Evolutionary conservation across 805 yeast species (phyloP).

Genomic region (Saturnispora dispora): DNA sequence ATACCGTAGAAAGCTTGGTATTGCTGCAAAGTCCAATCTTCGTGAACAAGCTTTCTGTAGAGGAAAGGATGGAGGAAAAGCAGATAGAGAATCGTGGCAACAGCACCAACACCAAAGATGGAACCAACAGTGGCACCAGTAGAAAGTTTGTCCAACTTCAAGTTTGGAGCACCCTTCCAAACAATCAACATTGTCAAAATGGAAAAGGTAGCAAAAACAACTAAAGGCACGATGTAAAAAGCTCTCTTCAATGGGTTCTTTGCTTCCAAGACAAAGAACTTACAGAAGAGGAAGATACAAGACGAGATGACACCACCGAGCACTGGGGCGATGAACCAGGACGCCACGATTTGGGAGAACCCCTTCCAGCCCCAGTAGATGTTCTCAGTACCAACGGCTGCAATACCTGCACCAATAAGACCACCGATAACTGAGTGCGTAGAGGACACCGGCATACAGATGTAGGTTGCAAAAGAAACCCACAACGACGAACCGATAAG

Average conservation of each 20-base stretch:
- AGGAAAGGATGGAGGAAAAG: slow-evolving; percentile 53
- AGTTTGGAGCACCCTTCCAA: slow-evolving; percentile 72
- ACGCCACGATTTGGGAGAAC: slow-evolving; percentile 62
- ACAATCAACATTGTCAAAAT: slow-evolving; percentile 68
- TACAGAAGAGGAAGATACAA: slow-evolving; percentile 48
- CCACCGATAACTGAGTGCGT: slow-evolving; percentile 76
- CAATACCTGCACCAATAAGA: slow-evolving; percentile 65
- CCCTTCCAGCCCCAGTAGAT: slow-evolving; percentile 73
- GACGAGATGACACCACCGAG: slow-evolving; percentile 59
- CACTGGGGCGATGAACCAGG: slow-evolving; percentile 73
- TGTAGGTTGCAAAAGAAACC: slow-evolving; percentile 55
- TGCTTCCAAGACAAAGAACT: slow-evolving; percentile 52
- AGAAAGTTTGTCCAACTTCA: slow-evolving; percentile 45
- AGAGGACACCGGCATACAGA: slow-evolving; percentile 75
- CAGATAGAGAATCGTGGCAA: slow-evolving; percentile 42
- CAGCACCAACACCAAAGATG: slow-evolving; percentile 56
- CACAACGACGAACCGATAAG: slow-evolving; percentile 63
- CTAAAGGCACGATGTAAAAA: slow-evolving; percentile 46
- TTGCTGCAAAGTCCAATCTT: slow-evolving; percentile 60
- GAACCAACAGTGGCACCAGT: slow-evolving; percentile 47
- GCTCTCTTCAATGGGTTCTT: slow-evolving; percentile 48
- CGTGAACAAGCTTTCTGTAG: slow-evolving; percentile 47
- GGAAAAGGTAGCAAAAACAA: slow-evolving; percentile 51
- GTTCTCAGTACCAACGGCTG: slow-evolving; percentile 53
- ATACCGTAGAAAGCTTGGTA: slow-evolving; percentile 54